Evolutionary conservation across 1,284 basidiomycete genomes (phyloP).

Genomic region (Taiwanofungus camphoratus): DNA sequence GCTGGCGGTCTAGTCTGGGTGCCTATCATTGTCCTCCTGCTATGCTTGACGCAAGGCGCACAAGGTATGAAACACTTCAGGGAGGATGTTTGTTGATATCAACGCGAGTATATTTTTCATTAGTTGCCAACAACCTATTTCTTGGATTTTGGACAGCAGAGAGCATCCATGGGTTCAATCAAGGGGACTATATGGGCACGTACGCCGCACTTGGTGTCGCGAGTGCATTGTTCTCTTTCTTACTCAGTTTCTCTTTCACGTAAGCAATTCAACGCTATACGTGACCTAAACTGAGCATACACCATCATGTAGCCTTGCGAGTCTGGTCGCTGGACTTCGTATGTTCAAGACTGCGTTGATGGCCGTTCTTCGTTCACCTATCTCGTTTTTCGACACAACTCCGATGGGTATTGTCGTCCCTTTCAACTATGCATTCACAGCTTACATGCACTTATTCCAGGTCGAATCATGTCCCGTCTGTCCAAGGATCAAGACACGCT

Average conservation of each 20-base stretch:
- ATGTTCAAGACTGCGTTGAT: constrained; percentile 56
- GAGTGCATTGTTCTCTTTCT: constrained; percentile 50
- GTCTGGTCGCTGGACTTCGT: constrained; percentile 50
- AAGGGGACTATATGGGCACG: constrained; percentile 65
- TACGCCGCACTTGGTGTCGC: constrained; percentile 60
- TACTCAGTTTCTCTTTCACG: constrained; percentile 49
- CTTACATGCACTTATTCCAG: constrained; percentile 31
- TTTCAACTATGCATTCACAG: neutral
- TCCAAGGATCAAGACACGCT: constrained; percentile 62
- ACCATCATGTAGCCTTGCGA: constrained; percentile 41
- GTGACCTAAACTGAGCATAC: neutral
- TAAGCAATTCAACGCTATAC: constrained; percentile 23
- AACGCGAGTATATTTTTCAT: neutral
- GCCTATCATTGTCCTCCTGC: constrained; percentile 32
- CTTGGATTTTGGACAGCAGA: constrained; percentile 36
- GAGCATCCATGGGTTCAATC: constrained; percentile 39
- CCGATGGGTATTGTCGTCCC: constrained; percentile 54
- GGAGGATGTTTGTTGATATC: neutral
- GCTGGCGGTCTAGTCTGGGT: constrained; percentile 43
- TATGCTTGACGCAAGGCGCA: constrained; percentile 25
- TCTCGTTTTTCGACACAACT: constrained; percentile 80
- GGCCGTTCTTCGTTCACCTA: constrained; percentile 59
- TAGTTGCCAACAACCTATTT: constrained; percentile 36
- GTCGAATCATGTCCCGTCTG: constrained; percentile 52
- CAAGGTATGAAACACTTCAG: constrained; percentile 19